phyloP scores from a whole-genome alignment of 352 stramenopile genomes.

The Pilasporangium apinafurcum region DNA sequence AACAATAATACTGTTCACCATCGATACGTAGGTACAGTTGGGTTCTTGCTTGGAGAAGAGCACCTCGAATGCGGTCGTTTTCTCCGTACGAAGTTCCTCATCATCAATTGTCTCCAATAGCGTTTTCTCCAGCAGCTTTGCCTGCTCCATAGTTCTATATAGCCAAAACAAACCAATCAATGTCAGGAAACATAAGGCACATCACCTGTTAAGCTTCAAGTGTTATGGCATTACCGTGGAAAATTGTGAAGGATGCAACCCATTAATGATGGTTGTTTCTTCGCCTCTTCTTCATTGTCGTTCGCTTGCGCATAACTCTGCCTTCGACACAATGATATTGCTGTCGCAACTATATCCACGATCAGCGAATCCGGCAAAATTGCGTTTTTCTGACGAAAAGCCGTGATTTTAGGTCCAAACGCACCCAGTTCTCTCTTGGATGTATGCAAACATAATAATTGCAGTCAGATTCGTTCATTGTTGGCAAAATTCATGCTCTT shows the following conservation, averaged over 20 bases:
- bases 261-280: not conserved
- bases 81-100: slow-evolving; percentile 2
- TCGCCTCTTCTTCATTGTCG: not conserved
- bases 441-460: no score
- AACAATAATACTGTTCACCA: slow-evolving; percentile 1
- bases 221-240: slow-evolving; percentile 19
- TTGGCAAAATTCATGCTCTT: not conserved
- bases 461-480: not conserved
- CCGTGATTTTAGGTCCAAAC: slow-evolving; percentile 34
- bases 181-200: not conserved
- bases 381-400: slow-evolving; percentile 38
- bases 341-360: slow-evolving; percentile 43
- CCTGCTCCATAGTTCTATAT: slow-evolving; percentile 35
- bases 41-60: not conserved
- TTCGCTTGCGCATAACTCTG: not conserved
- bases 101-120: slow-evolving; percentile 9
- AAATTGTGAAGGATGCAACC: slow-evolving; percentile 57
- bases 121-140: slow-evolving; percentile 43
- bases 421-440: slow-evolving; percentile 39
- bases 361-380: slow-evolving; percentile 29
- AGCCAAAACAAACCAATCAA: not conserved
- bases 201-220: not conserved
- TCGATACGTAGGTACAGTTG: not conserved
- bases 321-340: slow-evolving; percentile 11
- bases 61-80: slow-evolving; percentile 4